These are phyloP conservation scores for Trypanosoma melophagium DNA, from an alignment of 208 protist genomes.

Conservation along the genomic window DNA sequence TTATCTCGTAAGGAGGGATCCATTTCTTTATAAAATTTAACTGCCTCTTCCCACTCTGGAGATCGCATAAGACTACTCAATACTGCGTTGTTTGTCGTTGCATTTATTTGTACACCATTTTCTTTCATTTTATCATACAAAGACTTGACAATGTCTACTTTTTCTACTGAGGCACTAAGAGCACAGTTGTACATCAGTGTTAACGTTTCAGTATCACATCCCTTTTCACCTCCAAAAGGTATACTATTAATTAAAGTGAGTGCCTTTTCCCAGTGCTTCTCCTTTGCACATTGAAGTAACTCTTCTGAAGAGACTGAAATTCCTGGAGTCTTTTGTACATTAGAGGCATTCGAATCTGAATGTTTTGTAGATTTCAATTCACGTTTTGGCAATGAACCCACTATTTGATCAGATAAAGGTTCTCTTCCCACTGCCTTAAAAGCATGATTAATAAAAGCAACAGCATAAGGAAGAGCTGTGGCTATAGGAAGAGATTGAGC, in stretches of 20 bases:
- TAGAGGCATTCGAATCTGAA: too few species aligned
- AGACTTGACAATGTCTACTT: slow-evolving; percentile 42
- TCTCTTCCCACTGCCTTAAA: slow-evolving; percentile 44
- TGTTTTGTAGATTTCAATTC: background rate
- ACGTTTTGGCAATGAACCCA: slow-evolving; percentile 19
- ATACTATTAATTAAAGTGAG: slow-evolving; percentile 44
- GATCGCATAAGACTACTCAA: slow-evolving; percentile 72
- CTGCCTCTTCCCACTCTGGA: slow-evolving; percentile 46
- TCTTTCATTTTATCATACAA: slow-evolving; percentile 54
- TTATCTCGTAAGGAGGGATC: slow-evolving; percentile 41
- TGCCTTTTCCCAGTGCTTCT: slow-evolving; percentile 73
- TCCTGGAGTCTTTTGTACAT: background rate
- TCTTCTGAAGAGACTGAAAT: slow-evolving; percentile 54
- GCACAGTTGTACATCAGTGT: slow-evolving; percentile 90
- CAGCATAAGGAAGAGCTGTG: slow-evolving; percentile 41
- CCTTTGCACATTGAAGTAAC: slow-evolving; percentile 81
- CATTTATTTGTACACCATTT: slow-evolving; percentile 47
- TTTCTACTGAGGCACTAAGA: slow-evolving; percentile 73
- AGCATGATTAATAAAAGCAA: slow-evolving; percentile 81
- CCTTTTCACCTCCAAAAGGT: slow-evolving; percentile 13
- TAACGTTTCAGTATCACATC: slow-evolving; percentile 43
- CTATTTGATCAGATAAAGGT: slow-evolving; percentile 44
- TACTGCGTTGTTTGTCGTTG: slow-evolving; percentile 81
- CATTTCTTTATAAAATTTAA: slow-evolving; percentile 59
- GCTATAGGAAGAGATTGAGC: slow-evolving; percentile 35